A percentile compares a stretch with the other conserved stretches of the same genome.
Evolutionary conservation across 2,329 filamentous ascomycete species (phyloP).

Genomic region (Chaetomium olivaceum): DNA sequence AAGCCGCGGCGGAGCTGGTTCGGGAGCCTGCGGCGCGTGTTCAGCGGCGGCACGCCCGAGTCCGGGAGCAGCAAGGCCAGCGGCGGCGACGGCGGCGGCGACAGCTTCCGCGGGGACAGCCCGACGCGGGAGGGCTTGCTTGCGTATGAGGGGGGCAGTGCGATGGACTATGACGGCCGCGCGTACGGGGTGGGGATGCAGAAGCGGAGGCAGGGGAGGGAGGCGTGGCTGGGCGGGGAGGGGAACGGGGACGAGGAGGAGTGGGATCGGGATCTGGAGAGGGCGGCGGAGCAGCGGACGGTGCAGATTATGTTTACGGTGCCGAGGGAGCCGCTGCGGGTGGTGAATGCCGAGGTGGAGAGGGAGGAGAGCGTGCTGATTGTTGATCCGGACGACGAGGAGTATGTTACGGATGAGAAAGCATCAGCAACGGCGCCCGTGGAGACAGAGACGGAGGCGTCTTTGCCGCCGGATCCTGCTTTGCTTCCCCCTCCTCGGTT

Average conservation of each 20-base stretch:
- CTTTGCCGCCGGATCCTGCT: not conserved
- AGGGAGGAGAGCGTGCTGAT: constrained; percentile 45
- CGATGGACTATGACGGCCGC: constrained; percentile 45
- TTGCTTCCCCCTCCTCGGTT: not conserved
- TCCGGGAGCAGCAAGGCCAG: constrained; percentile 30
- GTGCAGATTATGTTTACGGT: constrained; percentile 93
- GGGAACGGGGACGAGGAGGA: constrained; percentile 51
- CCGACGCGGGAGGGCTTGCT: constrained; percentile 39
- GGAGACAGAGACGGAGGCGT: not conserved
- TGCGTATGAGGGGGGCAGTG: constrained; percentile 35
- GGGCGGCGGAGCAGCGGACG: constrained; percentile 67
- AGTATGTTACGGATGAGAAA: not conserved
- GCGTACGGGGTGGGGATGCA: constrained; percentile 46
- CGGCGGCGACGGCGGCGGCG: constrained; percentile 20
- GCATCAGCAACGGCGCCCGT: not conserved
- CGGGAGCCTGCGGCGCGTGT: constrained; percentile 66
- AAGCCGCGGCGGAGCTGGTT: constrained; percentile 65
- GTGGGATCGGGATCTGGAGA: constrained; percentile 74
- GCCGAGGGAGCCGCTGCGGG: constrained; percentile 77
- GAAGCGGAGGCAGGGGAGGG: constrained; percentile 51
- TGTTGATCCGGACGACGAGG: constrained; percentile 40
- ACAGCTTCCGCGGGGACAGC: constrained; percentile 30
- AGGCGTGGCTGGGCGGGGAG: constrained; percentile 54
- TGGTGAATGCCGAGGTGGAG: constrained; percentile 77
- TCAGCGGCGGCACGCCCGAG: constrained; percentile 47